A percentile compares a stretch with the other conserved stretches of the same genome.
Conservation (phyloP, 176 grass and related monocot genomes). For the Tuctoria greenei region DNA sequence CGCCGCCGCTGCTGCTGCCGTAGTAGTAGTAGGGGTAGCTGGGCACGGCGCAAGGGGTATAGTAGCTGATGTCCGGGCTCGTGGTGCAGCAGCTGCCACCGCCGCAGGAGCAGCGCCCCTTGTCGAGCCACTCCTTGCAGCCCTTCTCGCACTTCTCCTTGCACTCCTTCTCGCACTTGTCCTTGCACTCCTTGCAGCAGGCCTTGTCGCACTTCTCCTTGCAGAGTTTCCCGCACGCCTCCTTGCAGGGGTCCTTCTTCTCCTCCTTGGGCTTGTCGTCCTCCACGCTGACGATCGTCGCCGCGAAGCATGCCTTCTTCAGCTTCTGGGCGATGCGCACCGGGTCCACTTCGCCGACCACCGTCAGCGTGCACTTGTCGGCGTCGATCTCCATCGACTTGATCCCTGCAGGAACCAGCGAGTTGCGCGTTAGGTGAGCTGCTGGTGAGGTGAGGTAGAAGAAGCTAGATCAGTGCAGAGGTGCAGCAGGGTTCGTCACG, state of each 20-base stretch:
- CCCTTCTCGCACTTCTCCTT: slow-evolving; percentile 40
- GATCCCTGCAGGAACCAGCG: slow-evolving; percentile 33
- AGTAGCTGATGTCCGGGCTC: background rate
- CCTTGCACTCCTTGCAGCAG: slow-evolving; percentile 43
- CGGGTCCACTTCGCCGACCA: slow-evolving; percentile 56
- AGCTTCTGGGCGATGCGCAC: slow-evolving; percentile 40
- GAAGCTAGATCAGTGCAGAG: background rate
- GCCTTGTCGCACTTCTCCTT: slow-evolving; percentile 42
- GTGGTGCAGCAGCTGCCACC: background rate
- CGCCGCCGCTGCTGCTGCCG: background rate
- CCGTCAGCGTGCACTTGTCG: slow-evolving; percentile 61
- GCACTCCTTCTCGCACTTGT: slow-evolving; percentile 37
- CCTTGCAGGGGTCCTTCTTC: slow-evolving; percentile 40
- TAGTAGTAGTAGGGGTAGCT: background rate
- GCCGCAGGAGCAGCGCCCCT: slow-evolving; percentile 10
- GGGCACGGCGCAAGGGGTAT: background rate
- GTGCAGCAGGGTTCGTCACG: background rate
- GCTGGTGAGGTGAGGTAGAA: too few relatives aligned
- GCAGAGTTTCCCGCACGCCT: slow-evolving; percentile 44
- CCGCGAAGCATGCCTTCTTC: slow-evolving; percentile 43
- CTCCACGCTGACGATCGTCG: slow-evolving; percentile 38
- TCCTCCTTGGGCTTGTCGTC: slow-evolving; percentile 47
- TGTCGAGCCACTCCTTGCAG: slow-evolving; percentile 31
- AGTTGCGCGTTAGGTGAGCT: background rate
- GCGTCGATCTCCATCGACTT: slow-evolving; percentile 46